Evolutionary conservation across 1,139 yeast genomes (phyloP).

Genomic region (Pichia sp.): DNA sequence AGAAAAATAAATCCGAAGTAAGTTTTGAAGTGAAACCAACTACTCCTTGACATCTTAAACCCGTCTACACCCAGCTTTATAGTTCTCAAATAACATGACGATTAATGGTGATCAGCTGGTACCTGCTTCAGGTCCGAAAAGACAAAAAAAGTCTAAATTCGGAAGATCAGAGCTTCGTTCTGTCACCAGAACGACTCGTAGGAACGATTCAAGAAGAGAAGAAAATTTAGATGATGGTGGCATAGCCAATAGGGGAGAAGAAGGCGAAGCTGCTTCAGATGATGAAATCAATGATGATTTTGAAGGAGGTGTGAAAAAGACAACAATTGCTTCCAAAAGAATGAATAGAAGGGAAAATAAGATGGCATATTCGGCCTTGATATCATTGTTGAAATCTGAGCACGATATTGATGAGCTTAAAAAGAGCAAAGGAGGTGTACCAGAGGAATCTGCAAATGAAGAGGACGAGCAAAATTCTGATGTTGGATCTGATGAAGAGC

Average conservation of each 20-base stretch:
- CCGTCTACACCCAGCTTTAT: no score
- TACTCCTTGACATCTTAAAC: no score
- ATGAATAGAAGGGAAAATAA: slow-evolving; percentile 33
- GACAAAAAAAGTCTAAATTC: slow-evolving; percentile 34
- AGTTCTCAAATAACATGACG: neutral
- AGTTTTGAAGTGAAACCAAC: neutral
- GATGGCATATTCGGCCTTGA: slow-evolving; percentile 69
- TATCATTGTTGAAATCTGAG: slow-evolving; percentile 63
- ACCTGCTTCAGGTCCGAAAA: slow-evolving; percentile 13
- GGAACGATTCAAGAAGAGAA: slow-evolving; percentile 32
- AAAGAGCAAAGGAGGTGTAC: slow-evolving; percentile 22
- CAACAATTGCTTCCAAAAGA: slow-evolving; percentile 18
- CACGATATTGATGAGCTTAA: slow-evolving; percentile 32
- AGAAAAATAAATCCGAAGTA: neutral
- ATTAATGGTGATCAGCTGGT: slow-evolving; percentile 15
- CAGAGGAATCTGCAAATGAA: slow-evolving; percentile 28
- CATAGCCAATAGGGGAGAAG: neutral
- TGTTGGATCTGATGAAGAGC: slow-evolving; percentile 27
- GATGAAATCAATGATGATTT: slow-evolving; percentile 20
- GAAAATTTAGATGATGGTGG: slow-evolving; percentile 18
- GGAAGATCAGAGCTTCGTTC: slow-evolving; percentile 60
- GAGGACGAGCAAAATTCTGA: slow-evolving; percentile 32
- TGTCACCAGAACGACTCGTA: slow-evolving; percentile 46
- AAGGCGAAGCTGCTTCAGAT: slow-evolving; percentile 19
- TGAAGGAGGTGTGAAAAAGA: slow-evolving; percentile 8